phyloP scores from a whole-genome alignment of 2,329 filamentous ascomycete genomes.

The Xylariomycetidae sp. region DNA sequence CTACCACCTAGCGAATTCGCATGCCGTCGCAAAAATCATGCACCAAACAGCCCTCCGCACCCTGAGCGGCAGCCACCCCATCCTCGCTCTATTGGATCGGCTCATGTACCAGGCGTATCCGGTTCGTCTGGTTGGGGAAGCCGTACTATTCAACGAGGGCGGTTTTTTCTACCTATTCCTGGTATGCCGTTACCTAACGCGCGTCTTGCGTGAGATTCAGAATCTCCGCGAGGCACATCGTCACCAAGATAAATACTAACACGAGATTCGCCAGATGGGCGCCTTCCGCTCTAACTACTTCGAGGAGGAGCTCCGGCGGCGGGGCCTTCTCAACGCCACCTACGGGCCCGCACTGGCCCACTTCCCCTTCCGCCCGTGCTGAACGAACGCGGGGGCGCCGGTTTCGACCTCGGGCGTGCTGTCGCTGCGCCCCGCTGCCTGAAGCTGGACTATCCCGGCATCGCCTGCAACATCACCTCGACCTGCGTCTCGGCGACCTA shows the following conservation, averaged over 20 bases:
- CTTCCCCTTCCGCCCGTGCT: slow-evolving; percentile 5
- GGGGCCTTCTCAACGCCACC: slow-evolving; percentile 3
- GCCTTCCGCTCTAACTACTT: slow-evolving; percentile 5
- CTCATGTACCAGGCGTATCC: slow-evolving; percentile 21
- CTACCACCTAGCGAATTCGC: slow-evolving; percentile 26
- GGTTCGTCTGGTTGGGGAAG: slow-evolving; percentile 16
- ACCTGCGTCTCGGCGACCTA: too few species aligned
- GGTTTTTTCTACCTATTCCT: slow-evolving; percentile 17
- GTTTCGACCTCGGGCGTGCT: too few species aligned
- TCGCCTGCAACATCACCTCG: too few species aligned
- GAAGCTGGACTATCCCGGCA: too few species aligned
- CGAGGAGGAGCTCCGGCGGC: slow-evolving; percentile 1
- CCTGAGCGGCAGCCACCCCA: slow-evolving; percentile 27
- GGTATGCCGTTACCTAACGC: slow-evolving; percentile 5
- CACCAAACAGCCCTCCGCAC: slow-evolving; percentile 28
- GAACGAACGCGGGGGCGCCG: too few species aligned
- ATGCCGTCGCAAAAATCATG: slow-evolving; percentile 26
- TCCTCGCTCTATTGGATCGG: slow-evolving; percentile 22
- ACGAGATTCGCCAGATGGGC: too few species aligned
- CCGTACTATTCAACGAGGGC: slow-evolving; percentile 16
- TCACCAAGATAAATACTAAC: slow-evolving; percentile 2
- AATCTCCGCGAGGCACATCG: slow-evolving; percentile 5
- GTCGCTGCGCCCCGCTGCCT: too few species aligned
- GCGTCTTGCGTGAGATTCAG: too few species aligned
- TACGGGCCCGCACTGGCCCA: slow-evolving; percentile 1